Evolutionary conservation across 23 red algal species (phyloP).

Genomic region (Gracilaria gracilis): DNA sequence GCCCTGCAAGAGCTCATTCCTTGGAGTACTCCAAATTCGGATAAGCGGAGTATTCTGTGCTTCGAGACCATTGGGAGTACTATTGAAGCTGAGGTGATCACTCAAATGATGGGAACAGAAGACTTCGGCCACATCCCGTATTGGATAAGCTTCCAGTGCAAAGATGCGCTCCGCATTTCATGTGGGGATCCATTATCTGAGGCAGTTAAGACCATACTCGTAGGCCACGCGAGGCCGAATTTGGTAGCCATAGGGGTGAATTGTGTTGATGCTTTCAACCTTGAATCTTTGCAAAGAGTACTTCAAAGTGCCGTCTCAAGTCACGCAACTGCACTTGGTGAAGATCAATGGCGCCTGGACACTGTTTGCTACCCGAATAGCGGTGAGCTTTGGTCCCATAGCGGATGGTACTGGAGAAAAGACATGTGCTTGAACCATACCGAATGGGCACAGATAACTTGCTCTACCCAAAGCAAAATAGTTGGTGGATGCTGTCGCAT

Average conservation of each 20-base stretch:
- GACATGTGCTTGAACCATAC: neutral
- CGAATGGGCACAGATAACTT: constrained; percentile 33
- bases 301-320: neutral
- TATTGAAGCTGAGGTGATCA: constrained; percentile 14
- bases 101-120: constrained; percentile 30
- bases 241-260: constrained; percentile 49
- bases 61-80: constrained; percentile 57
- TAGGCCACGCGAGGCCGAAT: constrained; percentile 2
- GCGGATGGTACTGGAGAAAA: constrained; percentile 11
- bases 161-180: constrained; percentile 20
- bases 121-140: constrained; percentile 22
- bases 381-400: neutral
- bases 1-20: neutral
- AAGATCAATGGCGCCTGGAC: constrained; percentile 35
- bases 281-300: neutral
- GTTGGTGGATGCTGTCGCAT: constrained; percentile 59
- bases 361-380: constrained; percentile 53
- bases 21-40: neutral
- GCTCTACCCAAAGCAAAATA: neutral
- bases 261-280: constrained; percentile 11
- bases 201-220: constrained; percentile 1
- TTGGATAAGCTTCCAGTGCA: constrained; percentile 60
- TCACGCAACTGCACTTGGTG: neutral
- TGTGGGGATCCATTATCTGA: constrained; percentile 6
- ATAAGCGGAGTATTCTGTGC: neutral